Percentiles rank a stretch among this genome's conserved stretches.
These are phyloP conservation scores for Kernera saxatilis DNA, from an alignment of 345 rosid genomes.

Conservation along the genomic window DNA sequence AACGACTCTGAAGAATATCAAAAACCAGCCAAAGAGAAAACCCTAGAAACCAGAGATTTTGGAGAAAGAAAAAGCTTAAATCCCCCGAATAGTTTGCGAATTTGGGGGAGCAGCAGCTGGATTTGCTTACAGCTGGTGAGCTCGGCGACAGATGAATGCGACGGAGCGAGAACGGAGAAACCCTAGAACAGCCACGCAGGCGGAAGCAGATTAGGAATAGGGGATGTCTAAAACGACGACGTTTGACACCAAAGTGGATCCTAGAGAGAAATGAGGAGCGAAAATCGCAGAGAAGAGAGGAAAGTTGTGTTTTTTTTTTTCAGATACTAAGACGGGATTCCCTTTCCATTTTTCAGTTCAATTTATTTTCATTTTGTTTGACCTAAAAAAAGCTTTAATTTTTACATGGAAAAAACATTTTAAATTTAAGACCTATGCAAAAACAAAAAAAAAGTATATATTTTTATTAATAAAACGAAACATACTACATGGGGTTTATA, in stretches of 20 bases:
- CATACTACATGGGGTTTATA: constrained; percentile 1
- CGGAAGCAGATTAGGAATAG: background rate
- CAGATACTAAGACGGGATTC: background rate
- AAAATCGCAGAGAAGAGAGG: constrained; percentile 19
- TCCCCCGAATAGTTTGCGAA: background rate
- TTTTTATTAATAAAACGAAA: background rate
- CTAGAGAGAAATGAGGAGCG: background rate
- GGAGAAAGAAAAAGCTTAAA: background rate
- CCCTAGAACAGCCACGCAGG: constrained; percentile 22
- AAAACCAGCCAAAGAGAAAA: background rate
- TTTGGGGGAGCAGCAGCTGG: background rate
- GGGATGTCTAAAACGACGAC: constrained; percentile 3
- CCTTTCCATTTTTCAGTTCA: background rate
- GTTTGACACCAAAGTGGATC: constrained; percentile 12
- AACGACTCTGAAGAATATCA: background rate
- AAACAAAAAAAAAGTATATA: background rate
- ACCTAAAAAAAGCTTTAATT: constrained; percentile 3
- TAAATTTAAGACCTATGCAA: background rate
- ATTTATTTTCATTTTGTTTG: constrained; percentile 15
- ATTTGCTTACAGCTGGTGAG: background rate
- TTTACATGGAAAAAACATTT: background rate
- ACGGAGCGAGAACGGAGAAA: constrained; percentile 23
- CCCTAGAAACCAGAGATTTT: background rate
- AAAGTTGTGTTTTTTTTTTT: background rate
- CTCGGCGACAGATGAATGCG: background rate